Percentiles rank a stretch among this genome's conserved stretches.
phyloP scores from a whole-genome alignment of 495 filamentous ascomycete genomes.

The Penicillium odoratum region DNA sequence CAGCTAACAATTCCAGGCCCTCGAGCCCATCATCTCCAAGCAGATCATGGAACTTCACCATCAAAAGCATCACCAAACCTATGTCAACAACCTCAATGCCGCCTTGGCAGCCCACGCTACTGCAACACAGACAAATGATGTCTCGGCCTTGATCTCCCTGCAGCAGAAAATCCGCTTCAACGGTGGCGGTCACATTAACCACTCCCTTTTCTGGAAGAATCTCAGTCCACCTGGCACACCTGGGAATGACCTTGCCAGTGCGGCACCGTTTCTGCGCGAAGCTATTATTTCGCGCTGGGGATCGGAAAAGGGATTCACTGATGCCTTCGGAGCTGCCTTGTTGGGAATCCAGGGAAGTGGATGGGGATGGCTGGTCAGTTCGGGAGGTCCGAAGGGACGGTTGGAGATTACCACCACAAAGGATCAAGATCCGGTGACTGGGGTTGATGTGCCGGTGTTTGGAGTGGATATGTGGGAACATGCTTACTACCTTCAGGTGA shows the following conservation, averaged over 20 bases:
- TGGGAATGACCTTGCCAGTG: constrained; percentile 64
- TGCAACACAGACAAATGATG: constrained; percentile 45
- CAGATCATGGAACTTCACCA: constrained; percentile 95
- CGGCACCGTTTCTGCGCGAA: constrained; percentile 49
- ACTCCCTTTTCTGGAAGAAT: constrained; percentile 92
- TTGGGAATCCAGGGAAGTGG: constrained; percentile 89
- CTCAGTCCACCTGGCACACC: constrained; percentile 64
- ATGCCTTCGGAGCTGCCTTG: constrained; percentile 67
- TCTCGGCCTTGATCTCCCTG: constrained; percentile 65
- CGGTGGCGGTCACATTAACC: constrained; percentile 91
- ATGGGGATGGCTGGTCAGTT: constrained; percentile 91
- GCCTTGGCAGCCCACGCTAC: constrained; percentile 49
- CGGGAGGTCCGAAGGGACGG: constrained; percentile 58
- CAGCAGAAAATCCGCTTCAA: constrained; percentile 92
- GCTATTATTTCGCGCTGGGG: constrained; percentile 75
- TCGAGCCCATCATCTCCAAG: constrained; percentile 90
- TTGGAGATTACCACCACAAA: constrained; percentile 72
- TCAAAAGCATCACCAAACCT: constrained; percentile 65
- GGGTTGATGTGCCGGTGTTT: constrained; percentile 72
- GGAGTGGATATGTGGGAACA: constrained; percentile 99
- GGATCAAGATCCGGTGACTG: constrained; percentile 89
- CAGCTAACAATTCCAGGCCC: constrained; percentile 50
- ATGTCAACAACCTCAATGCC: constrained; percentile 63
- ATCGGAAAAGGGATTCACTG: constrained; percentile 63
- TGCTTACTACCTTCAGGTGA: constrained; percentile 62